phyloP scores from a whole-genome alignment of 2,329 filamentous ascomycete genomes.

The Aspergillus ibericus region DNA sequence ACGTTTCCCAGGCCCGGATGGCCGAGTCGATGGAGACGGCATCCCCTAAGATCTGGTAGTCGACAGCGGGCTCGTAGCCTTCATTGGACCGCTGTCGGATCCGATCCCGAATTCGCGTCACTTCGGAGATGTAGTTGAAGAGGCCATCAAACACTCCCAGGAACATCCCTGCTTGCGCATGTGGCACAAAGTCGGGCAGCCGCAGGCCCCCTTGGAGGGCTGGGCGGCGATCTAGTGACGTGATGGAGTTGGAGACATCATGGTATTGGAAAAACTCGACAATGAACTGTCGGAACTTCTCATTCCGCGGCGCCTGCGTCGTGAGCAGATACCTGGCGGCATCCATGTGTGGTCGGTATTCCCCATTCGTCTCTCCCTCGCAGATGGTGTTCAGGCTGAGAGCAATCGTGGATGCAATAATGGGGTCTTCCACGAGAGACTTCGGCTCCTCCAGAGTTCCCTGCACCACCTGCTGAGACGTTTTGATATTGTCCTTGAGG shows the following conservation, averaged over 20 bases:
- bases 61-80: constrained; percentile 65
- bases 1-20: constrained; percentile 72
- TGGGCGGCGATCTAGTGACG: constrained; percentile 54
- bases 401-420: constrained; percentile 60
- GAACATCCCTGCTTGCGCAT: constrained; percentile 59
- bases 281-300: constrained; percentile 70
- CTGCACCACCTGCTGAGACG: constrained; percentile 27
- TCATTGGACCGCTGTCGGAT: constrained; percentile 68
- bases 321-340: constrained; percentile 73
- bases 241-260: constrained; percentile 60
- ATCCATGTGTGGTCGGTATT: constrained; percentile 77
- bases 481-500: constrained; percentile 42
- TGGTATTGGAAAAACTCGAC: constrained; percentile 84
- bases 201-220: constrained; percentile 56
- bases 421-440: constrained; percentile 56
- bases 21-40: constrained; percentile 74
- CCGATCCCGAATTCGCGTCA: constrained; percentile 72
- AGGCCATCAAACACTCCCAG: constrained; percentile 81
- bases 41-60: constrained; percentile 70
- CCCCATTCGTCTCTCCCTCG: constrained; percentile 62
- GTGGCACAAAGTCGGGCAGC: constrained; percentile 56
- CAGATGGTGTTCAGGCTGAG: constrained; percentile 63
- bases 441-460: constrained; percentile 20
- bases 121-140: constrained; percentile 74
- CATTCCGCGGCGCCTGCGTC: constrained; percentile 59